Conservation (phyloP, 1,284 basidiomycete genomes). For the Taiwanofungus camphoratus region DNA sequence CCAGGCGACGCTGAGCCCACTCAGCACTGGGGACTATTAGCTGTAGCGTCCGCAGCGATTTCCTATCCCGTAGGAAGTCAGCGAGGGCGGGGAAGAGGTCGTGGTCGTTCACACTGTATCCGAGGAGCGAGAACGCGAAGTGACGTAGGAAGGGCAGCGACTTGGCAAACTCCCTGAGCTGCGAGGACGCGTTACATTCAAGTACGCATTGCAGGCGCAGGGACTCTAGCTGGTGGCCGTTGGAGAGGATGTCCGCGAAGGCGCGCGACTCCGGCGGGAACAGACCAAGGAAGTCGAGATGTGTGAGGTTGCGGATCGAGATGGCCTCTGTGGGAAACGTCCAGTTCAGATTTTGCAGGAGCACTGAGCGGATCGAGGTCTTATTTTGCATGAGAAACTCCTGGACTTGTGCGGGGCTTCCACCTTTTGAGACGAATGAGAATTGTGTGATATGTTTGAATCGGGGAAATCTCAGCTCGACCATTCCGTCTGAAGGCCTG, state of each 20-base stretch:
- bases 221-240: conserved; percentile 58
- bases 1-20: conserved; percentile 41
- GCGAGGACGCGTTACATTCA: conserved; percentile 40
- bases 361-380: conserved; percentile 46
- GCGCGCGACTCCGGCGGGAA: conserved; percentile 45
- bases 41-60: conserved; percentile 45
- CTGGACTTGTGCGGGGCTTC: conserved; percentile 32
- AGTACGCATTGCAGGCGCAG: conserved; percentile 50
- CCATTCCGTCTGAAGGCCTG: conserved; percentile 45
- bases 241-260: conserved; percentile 50
- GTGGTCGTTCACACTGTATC: conserved; percentile 43
- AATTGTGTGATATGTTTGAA: conserved; percentile 57
- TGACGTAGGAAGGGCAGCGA: conserved; percentile 56
- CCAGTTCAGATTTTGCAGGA: conserved; percentile 50
- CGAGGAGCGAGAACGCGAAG: conserved; percentile 52
- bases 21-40: conserved; percentile 47
- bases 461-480: conserved; percentile 48
- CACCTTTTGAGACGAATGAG: conserved; percentile 40
- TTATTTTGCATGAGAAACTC: conserved; percentile 50
- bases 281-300: conserved; percentile 53
- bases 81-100: conserved; percentile 64
- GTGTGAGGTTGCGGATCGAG: conserved; percentile 56
- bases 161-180: conserved; percentile 40
- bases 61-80: conserved; percentile 57
- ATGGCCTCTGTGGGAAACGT: conserved; percentile 49